A percentile compares a stretch with the other conserved stretches of the same genome.
These are phyloP conservation scores for Trypanosoma theileri DNA, from an alignment of 208 protist genomes.

Conservation along the genomic window DNA sequence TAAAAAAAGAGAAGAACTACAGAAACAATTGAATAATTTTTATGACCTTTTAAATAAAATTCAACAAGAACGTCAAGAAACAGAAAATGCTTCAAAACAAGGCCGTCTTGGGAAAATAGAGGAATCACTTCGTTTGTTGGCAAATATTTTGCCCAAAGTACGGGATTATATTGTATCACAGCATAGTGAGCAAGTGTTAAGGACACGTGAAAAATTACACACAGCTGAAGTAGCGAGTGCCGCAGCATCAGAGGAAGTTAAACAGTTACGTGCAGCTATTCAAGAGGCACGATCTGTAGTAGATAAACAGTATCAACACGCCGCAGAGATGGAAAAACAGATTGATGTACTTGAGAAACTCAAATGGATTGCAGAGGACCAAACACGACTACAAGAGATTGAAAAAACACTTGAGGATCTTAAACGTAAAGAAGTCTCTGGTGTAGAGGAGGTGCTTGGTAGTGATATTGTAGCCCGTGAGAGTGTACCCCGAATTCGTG, in stretches of 20 bases:
- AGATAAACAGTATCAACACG: slow-evolving; percentile 42
- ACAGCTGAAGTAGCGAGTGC: background rate
- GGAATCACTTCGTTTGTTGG: background rate
- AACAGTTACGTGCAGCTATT: slow-evolving; percentile 27
- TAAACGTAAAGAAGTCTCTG: slow-evolving; percentile 38
- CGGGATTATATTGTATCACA: slow-evolving; percentile 33
- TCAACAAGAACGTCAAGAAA: slow-evolving; percentile 18
- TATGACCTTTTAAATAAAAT: slow-evolving; percentile 10
- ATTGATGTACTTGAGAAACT: slow-evolving; percentile 46
- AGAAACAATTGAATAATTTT: slow-evolving; percentile 7
- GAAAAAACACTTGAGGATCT: slow-evolving; percentile 39
- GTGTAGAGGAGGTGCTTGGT: slow-evolving; percentile 55
- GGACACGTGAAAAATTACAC: slow-evolving; percentile 32
- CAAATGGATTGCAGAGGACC: slow-evolving; percentile 44
- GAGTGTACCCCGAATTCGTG: slow-evolving; percentile 53
- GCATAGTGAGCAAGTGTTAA: slow-evolving; percentile 25
- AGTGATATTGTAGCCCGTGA: slow-evolving; percentile 40
- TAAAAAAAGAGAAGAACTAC: slow-evolving; percentile 3
- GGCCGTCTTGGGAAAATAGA: slow-evolving; percentile 20
- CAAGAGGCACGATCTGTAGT: slow-evolving; percentile 40
- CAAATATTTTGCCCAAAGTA: slow-evolving; percentile 35
- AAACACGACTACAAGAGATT: slow-evolving; percentile 43
- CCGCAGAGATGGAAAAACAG: slow-evolving; percentile 41
- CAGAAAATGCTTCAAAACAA: slow-evolving; percentile 6
- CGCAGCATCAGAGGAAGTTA: slow-evolving; percentile 27